Conservation (phyloP, 2,329 filamentous ascomycete species). For the Arthrobotrys pseudoclavata region DNA sequence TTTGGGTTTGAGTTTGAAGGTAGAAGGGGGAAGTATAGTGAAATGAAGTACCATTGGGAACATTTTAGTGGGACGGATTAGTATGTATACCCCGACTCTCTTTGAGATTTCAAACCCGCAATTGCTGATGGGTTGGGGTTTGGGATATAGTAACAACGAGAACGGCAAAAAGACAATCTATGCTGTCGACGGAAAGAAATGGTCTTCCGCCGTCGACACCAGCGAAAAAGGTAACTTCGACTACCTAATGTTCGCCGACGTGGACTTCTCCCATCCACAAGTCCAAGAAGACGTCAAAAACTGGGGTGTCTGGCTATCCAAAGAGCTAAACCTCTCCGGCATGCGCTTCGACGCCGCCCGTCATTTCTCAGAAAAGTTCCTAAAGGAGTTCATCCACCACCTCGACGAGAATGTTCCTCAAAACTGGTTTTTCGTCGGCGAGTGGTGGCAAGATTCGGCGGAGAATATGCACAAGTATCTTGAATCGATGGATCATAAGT, state of each 20-base stretch:
- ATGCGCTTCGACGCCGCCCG: slow-evolving; percentile 80
- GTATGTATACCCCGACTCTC: slow-evolving; percentile 9
- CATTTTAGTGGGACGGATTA: slow-evolving; percentile 61
- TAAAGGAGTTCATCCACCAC: slow-evolving; percentile 74
- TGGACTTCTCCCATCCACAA: slow-evolving; percentile 76
- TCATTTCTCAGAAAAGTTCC: slow-evolving; percentile 78
- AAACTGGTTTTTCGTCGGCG: slow-evolving; percentile 76
- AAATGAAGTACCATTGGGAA: slow-evolving; percentile 74
- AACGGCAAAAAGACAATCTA: slow-evolving; percentile 74
- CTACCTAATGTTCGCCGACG: slow-evolving; percentile 79
- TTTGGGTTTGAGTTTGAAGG: slow-evolving; percentile 76
- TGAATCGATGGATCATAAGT: slow-evolving; percentile 72
- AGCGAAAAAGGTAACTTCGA: slow-evolving; percentile 77
- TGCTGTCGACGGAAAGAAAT: slow-evolving; percentile 76
- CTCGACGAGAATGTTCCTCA: slow-evolving; percentile 70
- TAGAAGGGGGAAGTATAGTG: slow-evolving; percentile 73
- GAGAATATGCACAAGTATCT: slow-evolving; percentile 73
- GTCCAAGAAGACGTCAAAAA: slow-evolving; percentile 75
- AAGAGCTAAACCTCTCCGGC: slow-evolving; percentile 74
- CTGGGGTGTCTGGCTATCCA: slow-evolving; percentile 78
- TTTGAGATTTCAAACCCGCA: background rate
- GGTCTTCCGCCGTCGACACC: slow-evolving; percentile 74
- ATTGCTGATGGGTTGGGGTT: background rate
- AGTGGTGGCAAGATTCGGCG: slow-evolving; percentile 76
- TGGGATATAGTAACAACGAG: slow-evolving; percentile 60